phyloP scores from a whole-genome alignment of 768 basidiomycete species.

The Mycena maculata region DNA sequence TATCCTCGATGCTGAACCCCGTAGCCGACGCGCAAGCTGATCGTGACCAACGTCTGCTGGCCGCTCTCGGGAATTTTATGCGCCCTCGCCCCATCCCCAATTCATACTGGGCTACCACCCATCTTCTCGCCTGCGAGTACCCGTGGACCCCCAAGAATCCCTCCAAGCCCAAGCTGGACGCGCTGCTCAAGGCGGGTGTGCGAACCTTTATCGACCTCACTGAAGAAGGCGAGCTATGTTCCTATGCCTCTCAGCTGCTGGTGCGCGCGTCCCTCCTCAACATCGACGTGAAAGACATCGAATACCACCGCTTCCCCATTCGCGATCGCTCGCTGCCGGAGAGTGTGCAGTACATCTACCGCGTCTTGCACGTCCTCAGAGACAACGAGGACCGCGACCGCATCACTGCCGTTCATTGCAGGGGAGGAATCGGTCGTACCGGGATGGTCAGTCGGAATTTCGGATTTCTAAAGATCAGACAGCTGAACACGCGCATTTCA shows the following conservation, averaged over 20 bases:
- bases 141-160: conserved; percentile 75
- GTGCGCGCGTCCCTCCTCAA: conserved; percentile 64
- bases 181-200: conserved; percentile 75
- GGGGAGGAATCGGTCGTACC: conserved; percentile 80
- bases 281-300: conserved; percentile 60
- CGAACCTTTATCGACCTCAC: conserved; percentile 88
- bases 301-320: conserved; percentile 85
- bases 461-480: no score
- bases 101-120: conserved; percentile 84
- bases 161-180: conserved; percentile 76
- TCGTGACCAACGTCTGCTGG: conserved; percentile 30
- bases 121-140: conserved; percentile 84
- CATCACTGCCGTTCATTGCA: conserved; percentile 80
- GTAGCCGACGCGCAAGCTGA: not conserved
- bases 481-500: no score
- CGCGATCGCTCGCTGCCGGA: conserved; percentile 76
- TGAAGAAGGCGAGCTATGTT: conserved; percentile 79
- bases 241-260: conserved; percentile 68
- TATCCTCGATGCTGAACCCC: conserved; percentile 19
- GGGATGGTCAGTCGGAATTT: conserved; percentile 65
- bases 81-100: conserved; percentile 78
- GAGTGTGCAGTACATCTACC: conserved; percentile 67
- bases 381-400: conserved; percentile 71
- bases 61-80: conserved; percentile 28
- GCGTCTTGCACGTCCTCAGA: conserved; percentile 66